A percentile compares a stretch with the other conserved stretches of the same genome.
phyloP scores from a whole-genome alignment of 805 yeast species.

The Saccharomycopsis javanensis region DNA sequence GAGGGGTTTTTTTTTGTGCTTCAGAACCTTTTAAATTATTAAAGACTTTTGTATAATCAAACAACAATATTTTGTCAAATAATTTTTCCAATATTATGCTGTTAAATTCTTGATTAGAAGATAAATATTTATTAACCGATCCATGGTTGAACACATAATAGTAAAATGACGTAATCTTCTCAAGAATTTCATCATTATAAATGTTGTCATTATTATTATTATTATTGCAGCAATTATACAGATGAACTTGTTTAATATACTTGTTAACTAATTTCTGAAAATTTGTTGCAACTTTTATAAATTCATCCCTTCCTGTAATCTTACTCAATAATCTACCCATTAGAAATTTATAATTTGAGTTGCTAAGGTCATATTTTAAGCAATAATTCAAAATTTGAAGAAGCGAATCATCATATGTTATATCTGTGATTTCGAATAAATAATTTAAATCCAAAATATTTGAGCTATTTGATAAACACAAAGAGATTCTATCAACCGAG shows the following conservation, averaged over 20 bases:
- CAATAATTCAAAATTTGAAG: not conserved
- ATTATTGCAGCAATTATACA: not conserved
- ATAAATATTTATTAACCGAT: not conserved
- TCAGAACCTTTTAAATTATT: too few relatives aligned
- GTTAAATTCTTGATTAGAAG: not conserved
- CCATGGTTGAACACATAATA: constrained; percentile 1
- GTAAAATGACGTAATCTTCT: not conserved
- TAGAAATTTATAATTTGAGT: not conserved
- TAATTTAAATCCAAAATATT: not conserved
- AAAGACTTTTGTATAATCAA: not conserved
- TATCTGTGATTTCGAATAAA: not conserved
- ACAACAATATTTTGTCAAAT: not conserved
- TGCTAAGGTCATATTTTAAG: not conserved
- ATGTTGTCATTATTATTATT: not conserved
- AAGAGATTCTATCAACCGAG: not conserved
- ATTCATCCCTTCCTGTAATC: not conserved
- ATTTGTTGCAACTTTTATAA: not conserved
- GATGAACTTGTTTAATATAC: not conserved
- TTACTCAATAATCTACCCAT: not conserved
- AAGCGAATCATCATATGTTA: not conserved
- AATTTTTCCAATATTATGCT: not conserved
- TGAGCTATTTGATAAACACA: not conserved
- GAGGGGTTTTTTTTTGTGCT: not conserved
- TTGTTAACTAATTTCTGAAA: not conserved
- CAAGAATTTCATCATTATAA: not conserved